A percentile compares a stretch with the other conserved stretches of the same genome.
Conservation (phyloP, 768 basidiomycete genomes). For the Dioszegia aurantiaca region DNA sequence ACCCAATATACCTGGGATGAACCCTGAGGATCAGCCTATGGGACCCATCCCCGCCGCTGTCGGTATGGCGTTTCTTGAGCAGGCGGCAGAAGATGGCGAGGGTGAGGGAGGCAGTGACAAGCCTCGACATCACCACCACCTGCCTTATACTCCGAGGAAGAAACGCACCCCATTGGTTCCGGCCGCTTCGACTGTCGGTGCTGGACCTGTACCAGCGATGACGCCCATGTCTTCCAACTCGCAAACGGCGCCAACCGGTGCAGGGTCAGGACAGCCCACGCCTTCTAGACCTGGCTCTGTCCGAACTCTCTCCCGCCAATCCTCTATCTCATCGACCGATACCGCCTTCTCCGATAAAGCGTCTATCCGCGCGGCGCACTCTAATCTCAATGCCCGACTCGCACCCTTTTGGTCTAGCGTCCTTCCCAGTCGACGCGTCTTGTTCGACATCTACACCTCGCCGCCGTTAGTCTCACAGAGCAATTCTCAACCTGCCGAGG, state of each 20-base stretch:
- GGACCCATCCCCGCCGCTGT: constrained; percentile 49
- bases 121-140: not conserved
- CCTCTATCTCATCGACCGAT: constrained; percentile 28
- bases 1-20: constrained; percentile 59
- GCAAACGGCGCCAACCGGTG: not conserved
- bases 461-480: constrained; percentile 30
- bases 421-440: constrained; percentile 63
- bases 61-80: constrained; percentile 60
- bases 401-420: constrained; percentile 70
- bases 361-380: constrained; percentile 62
- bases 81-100: constrained; percentile 46
- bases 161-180: not conserved
- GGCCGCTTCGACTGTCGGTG: too few species aligned
- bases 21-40: constrained; percentile 22
- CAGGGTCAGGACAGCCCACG: not conserved
- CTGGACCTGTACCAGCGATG: not conserved
- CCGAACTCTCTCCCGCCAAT: constrained; percentile 12
- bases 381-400: constrained; percentile 72
- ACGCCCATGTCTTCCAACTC: not conserved
- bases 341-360: constrained; percentile 25
- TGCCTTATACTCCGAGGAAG: not conserved
- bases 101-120: constrained; percentile 56
- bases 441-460: constrained; percentile 62
- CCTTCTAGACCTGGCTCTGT: not conserved
- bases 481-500: not conserved